phyloP scores from a whole-genome alignment of 1,139 yeast genomes.

The Tardiomyces depauwii region DNA sequence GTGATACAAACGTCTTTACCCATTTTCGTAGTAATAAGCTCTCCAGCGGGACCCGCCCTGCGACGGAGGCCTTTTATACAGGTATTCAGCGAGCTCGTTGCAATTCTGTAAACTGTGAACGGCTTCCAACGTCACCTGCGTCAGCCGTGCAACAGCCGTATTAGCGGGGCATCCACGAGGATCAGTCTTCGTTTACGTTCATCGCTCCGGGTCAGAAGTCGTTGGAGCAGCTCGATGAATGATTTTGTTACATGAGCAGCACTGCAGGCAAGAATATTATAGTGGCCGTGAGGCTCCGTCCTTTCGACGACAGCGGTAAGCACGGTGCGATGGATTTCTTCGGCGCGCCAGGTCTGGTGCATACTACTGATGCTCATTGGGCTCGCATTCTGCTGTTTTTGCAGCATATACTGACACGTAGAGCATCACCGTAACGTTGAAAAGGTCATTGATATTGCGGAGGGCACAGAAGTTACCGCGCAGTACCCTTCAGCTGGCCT shows the following conservation, averaged over 20 bases:
- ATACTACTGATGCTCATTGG: not conserved
- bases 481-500: not conserved
- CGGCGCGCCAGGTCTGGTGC: too few relatives aligned
- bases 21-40: too few relatives aligned
- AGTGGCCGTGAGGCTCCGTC: slow-evolving; percentile 5
- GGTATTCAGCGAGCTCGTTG: too few relatives aligned
- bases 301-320: slow-evolving; percentile 5
- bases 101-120: too few relatives aligned
- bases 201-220: not conserved
- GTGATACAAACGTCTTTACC: too few relatives aligned
- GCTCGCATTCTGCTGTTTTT: too few relatives aligned
- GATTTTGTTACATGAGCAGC: too few relatives aligned
- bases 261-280: not conserved
- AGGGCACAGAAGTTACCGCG: not conserved
- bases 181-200: not conserved
- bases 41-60: too few relatives aligned
- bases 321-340: not conserved
- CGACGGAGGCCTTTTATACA: too few relatives aligned
- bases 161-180: not conserved
- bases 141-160: too few relatives aligned
- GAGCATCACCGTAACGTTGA: not conserved
- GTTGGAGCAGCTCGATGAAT: too few relatives aligned
- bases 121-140: too few relatives aligned
- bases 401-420: not conserved
- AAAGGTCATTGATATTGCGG: not conserved